Evolutionary conservation across 441 rosid species (phyloP).

Genomic region (Jatropha multifida): DNA sequence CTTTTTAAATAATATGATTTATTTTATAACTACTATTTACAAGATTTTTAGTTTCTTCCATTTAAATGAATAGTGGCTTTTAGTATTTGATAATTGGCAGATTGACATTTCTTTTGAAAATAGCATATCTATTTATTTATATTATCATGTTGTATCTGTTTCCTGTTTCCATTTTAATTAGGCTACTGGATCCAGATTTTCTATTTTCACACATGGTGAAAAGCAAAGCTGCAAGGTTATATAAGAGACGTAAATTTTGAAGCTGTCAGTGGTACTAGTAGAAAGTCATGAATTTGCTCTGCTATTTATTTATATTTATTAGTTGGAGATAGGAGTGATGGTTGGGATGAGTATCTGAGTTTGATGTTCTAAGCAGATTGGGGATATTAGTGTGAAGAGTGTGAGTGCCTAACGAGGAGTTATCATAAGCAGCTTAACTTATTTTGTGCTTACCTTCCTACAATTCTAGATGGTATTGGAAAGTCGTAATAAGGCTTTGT

Average conservation of each 20-base stretch:
- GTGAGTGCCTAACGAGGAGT: not conserved
- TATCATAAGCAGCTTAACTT: not conserved
- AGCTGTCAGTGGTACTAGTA: not conserved
- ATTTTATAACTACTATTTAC: no score
- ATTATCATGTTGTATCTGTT: no score
- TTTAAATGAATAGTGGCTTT: no score
- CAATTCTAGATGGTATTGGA: not conserved
- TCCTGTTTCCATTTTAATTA: no score
- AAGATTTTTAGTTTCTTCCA: no score
- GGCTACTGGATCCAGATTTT: not conserved
- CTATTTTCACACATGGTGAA: not conserved
- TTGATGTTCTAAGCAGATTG: not conserved
- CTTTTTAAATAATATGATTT: no score
- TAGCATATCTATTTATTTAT: no score
- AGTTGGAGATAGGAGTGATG: not conserved
- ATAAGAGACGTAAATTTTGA: not conserved
- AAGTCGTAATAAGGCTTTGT: not conserved
- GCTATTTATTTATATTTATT: not conserved
- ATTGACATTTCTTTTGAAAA: no score
- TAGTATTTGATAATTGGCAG: no score
- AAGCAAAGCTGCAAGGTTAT: not conserved
- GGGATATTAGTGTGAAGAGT: not conserved
- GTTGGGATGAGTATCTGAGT: not conserved
- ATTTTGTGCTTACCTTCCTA: not conserved
- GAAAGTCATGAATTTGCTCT: not conserved